Base-by-base conservation (phyloP, 768 basidiomycete genomes). In the Gymnopilus junonius region DNA sequence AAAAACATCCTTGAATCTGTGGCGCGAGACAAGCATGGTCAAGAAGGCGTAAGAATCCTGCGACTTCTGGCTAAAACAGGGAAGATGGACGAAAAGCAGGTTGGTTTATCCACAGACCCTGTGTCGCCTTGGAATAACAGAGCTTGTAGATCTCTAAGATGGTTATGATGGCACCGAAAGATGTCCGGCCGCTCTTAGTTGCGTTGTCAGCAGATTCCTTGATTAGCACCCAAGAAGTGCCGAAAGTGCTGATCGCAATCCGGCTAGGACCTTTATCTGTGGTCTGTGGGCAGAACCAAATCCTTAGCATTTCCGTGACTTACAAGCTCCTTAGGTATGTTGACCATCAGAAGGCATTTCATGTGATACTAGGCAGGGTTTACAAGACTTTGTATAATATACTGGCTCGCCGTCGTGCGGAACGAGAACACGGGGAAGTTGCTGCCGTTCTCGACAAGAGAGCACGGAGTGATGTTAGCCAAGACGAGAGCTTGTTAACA, bases 11-110 rank as follows among this genome's bases (percentile, higher is more conserved):
- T 97, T 46, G 94, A 96, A 69, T 85, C 89, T 8, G 85, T 94
- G 27, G 83, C 94, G 39, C 80, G 90, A 68, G 94, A 97, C 70
- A 86, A 90, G 68, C 90, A 95, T 69, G 95, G 95, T 6, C 81
- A 87, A 15, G 88, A 90, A 40, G 95, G 91, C 25, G 89, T 96
- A 4, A 83, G 96, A 58, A 89, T 98, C 46, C 74, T 98, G 58
- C 84, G 91, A 48, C 77, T 97, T 23, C 76, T 98, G 34, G 72
- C 93, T 58, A 87, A 91, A 61, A 88, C 88, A 4, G 95, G 94
- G 6, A 97, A 97, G 76, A 89, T 95, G 83, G 94, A 95, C 66
- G 97, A 97, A 76, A 95, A 96, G 73, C 93, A 95, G 76, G 96
- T 94, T 58, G 63, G 84, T 66, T n/a, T 15, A 27, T 55, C 39